These are phyloP conservation scores for Cynanchum wilfordii DNA, from an alignment of 257 asterid species.

Conservation along the genomic window DNA sequence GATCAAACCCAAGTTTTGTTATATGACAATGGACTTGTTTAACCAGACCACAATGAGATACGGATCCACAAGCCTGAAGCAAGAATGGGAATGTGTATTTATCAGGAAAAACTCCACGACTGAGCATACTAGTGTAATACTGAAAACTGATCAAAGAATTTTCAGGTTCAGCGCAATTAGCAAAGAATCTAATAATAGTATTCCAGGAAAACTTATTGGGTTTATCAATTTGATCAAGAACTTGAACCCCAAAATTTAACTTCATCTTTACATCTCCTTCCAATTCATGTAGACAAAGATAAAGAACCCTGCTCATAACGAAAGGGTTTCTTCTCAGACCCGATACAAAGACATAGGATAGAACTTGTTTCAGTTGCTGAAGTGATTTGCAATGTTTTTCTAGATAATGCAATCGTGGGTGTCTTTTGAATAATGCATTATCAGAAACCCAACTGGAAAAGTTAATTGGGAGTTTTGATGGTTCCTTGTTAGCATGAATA, in stretches of 20 bases:
- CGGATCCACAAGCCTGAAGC: conserved; percentile 34
- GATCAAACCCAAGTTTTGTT: not conserved
- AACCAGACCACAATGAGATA: conserved; percentile 11
- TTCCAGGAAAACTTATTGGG: conserved; percentile 54
- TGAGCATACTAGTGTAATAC: conserved; percentile 26
- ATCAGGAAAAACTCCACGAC: conserved; percentile 27
- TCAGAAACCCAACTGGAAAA: conserved; percentile 33
- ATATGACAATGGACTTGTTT: conserved; percentile 6
- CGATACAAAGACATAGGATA: conserved; percentile 34
- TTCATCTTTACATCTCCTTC: conserved; percentile 12
- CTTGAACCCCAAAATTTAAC: conserved; percentile 28
- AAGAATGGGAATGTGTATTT: conserved; percentile 46
- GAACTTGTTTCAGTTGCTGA: conserved; percentile 30
- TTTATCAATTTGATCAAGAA: conserved; percentile 27
- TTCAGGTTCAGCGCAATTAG: conserved; percentile 9
- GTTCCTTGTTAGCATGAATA: not conserved
- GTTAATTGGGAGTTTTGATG: not conserved
- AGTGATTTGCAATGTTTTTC: conserved; percentile 26
- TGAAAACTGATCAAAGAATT: conserved; percentile 11
- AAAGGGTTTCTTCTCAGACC: conserved; percentile 48
- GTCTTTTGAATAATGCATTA: conserved; percentile 43
- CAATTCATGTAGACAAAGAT: conserved; percentile 27
- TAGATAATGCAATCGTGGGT: conserved; percentile 36
- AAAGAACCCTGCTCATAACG: conserved; percentile 43
- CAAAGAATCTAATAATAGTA: conserved; percentile 45